Evolutionary conservation across 2,329 filamentous ascomycete species (phyloP).

Genomic region (Pseudocercospora musae): DNA sequence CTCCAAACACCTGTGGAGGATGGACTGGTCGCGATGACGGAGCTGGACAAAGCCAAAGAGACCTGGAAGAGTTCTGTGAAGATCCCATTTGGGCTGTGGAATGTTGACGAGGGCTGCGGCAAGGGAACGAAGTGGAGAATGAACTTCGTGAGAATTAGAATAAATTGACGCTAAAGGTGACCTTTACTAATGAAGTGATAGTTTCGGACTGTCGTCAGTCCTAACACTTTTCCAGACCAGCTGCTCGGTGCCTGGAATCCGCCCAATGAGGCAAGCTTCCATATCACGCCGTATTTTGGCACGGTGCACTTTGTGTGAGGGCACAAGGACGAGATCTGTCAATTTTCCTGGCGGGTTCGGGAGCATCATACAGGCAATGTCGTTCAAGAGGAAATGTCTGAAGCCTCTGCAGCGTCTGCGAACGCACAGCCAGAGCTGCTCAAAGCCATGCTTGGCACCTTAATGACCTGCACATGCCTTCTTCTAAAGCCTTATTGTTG

Average conservation of each 20-base stretch:
- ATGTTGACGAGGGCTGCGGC: conserved; percentile 11
- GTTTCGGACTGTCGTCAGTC: conserved; percentile 15
- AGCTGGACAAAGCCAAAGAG: neutral
- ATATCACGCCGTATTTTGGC: conserved; percentile 18
- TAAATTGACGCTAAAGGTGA: neutral
- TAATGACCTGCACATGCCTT: neutral
- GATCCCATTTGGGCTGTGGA: conserved; percentile 17
- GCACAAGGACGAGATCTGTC: neutral
- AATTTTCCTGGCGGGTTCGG: too few relatives aligned
- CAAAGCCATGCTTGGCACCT: neutral
- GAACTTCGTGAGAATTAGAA: conserved; percentile 11
- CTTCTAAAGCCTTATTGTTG: neutral
- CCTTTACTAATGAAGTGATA: neutral
- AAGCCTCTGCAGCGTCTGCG: too few relatives aligned
- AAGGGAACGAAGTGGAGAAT: conserved; percentile 20
- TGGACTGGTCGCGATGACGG: conserved; percentile 7
- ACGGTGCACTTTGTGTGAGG: conserved; percentile 12
- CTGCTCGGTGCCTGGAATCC: conserved; percentile 14
- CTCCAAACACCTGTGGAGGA: conserved; percentile 3
- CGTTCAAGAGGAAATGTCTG: neutral
- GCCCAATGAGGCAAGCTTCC: conserved; percentile 14
- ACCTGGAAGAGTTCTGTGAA: conserved; percentile 9
- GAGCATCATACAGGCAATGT: too few relatives aligned
- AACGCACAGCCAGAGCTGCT: neutral
- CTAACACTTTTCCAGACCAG: conserved; percentile 12